Base-by-base conservation (phyloP, 305 asterid genomes). In the Rubia balearica region DNA sequence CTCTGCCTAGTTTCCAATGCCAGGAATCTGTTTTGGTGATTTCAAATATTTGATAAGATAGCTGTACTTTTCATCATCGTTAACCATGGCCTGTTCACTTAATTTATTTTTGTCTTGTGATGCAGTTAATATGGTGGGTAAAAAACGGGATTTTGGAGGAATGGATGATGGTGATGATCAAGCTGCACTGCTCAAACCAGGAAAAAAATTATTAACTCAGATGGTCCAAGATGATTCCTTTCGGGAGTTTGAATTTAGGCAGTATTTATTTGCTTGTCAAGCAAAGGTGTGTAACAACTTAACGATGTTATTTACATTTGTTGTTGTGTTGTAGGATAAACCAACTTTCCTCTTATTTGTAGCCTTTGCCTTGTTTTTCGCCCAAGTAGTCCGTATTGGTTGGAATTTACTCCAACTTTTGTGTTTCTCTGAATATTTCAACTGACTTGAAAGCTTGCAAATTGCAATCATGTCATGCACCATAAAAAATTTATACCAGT, bases 221-320 rank as follows among this genome's bases (percentile, higher is more conserved):
- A 94, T 94, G 79, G 88, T 94, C 81, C 92, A 84, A 74, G 95
- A 94, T 67, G 99, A 91, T 80, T 88, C 98, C 59, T 91, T 94
- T 80, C 85, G 97, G 87, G 97, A 94, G 79, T 94, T 91, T 73
- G 98, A 94, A 79, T 94, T 94, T 89, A 84, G 96, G 83, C 99
- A 94, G 85, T 91, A 94, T 83, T 85, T 95, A 75, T 95, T 95
- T 87, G 87, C 97, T 84, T 90, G 98, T 81, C 97, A 95, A 84
- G 96, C 97, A 71, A 91, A 91, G 98, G 99, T 95, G 78, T 63
- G 88, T 71, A 79, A 33, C 76, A 41, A 67, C 17, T 69, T 56
- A 27, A 72, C 46, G 64, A 73, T 51, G 59, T n/a, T 51, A 51
- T 51, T 51, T 51, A 51, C 57, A 51, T 40, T 62, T 70, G 74